Conservation (phyloP, 345 rosid genomes). For the Lepidium didymum region DNA sequence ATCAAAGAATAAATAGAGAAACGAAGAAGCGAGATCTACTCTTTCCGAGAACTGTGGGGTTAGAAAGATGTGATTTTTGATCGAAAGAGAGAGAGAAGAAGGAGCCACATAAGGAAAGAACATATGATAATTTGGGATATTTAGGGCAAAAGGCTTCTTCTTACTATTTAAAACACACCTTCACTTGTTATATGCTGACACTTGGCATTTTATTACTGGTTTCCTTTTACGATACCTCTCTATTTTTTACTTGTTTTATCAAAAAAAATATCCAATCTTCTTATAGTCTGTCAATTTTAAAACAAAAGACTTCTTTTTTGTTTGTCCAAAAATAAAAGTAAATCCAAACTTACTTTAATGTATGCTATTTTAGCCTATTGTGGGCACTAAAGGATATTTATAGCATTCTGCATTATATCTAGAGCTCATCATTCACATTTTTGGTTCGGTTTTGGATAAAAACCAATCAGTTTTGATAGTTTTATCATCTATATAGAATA, state of each 20-base stretch:
- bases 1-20: neutral
- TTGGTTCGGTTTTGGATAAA: too few species aligned
- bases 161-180: conserved; percentile 12
- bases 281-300: neutral
- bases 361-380: neutral
- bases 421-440: too few species aligned
- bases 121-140: conserved; percentile 5
- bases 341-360: neutral
- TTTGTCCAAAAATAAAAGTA: neutral
- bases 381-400: neutral
- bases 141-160: neutral
- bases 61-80: neutral
- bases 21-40: conserved; percentile 1
- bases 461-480: too few species aligned
- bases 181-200: conserved; percentile 9
- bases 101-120: conserved; percentile 21
- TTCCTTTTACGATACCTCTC: neutral
- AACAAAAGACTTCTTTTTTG: neutral
- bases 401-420: neutral
- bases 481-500: too few species aligned
- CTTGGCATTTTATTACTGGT: conserved; percentile 7
- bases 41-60: neutral
- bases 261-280: neutral
- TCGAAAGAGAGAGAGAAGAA: neutral
- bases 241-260: neutral